These are phyloP conservation scores for Penicillium nordicum DNA, from an alignment of 2,329 filamentous ascomycete species.

Conservation along the genomic window DNA sequence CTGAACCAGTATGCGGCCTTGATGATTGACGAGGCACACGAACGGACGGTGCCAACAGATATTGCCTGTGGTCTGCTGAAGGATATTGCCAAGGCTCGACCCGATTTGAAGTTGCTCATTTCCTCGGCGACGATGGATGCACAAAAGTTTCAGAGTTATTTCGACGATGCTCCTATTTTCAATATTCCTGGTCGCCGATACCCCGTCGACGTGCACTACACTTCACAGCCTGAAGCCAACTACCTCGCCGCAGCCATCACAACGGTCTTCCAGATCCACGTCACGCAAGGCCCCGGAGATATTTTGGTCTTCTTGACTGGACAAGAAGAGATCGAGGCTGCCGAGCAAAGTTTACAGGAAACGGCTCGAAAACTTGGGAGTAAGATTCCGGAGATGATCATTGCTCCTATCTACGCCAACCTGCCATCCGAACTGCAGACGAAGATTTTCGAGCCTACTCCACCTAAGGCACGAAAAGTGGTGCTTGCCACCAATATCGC, in stretches of 20 bases:
- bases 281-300: conserved; percentile 78
- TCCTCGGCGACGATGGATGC: conserved; percentile 94
- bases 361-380: conserved; percentile 82
- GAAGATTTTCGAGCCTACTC: conserved; percentile 93
- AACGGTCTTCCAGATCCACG: conserved; percentile 92
- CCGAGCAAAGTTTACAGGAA: conserved; percentile 77
- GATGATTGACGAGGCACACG: conserved; percentile 98
- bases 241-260: conserved; percentile 89
- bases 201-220: conserved; percentile 89
- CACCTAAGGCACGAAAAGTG: conserved; percentile 79
- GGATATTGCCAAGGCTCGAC: conserved; percentile 76
- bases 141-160: conserved; percentile 85
- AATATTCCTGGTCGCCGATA: conserved; percentile 88
- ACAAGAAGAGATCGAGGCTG: conserved; percentile 92
- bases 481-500: conserved; percentile 96
- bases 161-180: conserved; percentile 89
- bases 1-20: conserved; percentile 77
- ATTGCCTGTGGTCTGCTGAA: conserved; percentile 85
- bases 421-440: conserved; percentile 85
- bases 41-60: conserved; percentile 86
- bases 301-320: conserved; percentile 94
- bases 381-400: conserved; percentile 79
- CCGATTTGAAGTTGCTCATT: conserved; percentile 85
- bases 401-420: conserved; percentile 92
- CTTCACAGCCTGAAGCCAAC: conserved; percentile 85